Conservation (phyloP, 1,284 basidiomycete species). For the Rhodotorula sp. region DNA sequence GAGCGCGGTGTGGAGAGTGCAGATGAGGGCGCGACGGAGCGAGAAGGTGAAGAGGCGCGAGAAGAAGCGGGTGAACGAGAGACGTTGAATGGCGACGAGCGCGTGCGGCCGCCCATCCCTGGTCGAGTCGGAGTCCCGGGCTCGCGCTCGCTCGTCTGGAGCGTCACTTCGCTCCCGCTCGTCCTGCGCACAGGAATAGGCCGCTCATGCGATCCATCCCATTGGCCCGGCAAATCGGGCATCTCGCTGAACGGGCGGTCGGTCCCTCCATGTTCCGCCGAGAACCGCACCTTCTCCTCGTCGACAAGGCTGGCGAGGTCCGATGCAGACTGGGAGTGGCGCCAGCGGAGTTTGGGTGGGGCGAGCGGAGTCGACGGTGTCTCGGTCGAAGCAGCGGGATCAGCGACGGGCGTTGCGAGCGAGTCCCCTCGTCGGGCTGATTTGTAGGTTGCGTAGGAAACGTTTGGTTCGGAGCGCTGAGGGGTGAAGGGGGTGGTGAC, state of each 20-base stretch:
- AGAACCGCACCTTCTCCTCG: constrained; percentile 6
- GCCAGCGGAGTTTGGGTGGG: constrained; percentile 13
- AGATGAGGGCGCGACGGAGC: neutral
- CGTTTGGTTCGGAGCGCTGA: neutral
- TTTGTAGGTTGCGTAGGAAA: neutral
- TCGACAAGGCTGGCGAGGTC: constrained; percentile 18
- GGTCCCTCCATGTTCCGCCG: neutral
- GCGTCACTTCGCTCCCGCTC: constrained; percentile 1
- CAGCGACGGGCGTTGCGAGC: neutral
- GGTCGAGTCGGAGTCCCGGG: neutral
- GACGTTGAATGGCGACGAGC: neutral
- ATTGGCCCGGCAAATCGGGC: constrained; percentile 20
- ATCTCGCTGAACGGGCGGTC: constrained; percentile 1
- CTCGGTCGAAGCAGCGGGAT: neutral
- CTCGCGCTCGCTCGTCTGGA: neutral
- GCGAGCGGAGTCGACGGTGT: neutral
- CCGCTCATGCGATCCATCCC: constrained; percentile 13
- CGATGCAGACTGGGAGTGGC: constrained; percentile 11
- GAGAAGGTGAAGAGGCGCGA: neutral
- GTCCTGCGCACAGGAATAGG: neutral
- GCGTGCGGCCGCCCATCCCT: neutral
- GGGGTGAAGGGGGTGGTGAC: constrained; percentile 52
- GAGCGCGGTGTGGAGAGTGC: too few species aligned
- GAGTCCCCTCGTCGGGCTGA: neutral
- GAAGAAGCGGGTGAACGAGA: neutral